These are phyloP conservation scores for Serpula lacrymans DNA, from an alignment of 768 basidiomycete genomes.

Conservation along the genomic window DNA sequence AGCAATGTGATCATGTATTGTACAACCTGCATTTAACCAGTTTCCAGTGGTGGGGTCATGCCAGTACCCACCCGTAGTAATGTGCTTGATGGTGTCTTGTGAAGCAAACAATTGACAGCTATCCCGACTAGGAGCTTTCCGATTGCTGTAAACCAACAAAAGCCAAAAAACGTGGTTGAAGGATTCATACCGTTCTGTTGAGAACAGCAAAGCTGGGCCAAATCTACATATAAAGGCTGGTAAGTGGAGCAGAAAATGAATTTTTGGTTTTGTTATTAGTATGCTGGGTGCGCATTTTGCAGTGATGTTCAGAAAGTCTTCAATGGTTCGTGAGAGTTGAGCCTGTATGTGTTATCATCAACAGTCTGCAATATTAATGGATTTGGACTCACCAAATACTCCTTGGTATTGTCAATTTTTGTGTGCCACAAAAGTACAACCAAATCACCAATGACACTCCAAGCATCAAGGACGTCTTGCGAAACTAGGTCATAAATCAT, in stretches of 20 bases:
- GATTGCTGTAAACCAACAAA: slow-evolving; percentile 33
- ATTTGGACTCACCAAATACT: slow-evolving; percentile 18
- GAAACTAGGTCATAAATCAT: slow-evolving; percentile 13
- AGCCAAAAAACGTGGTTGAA: slow-evolving; percentile 38
- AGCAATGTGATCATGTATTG: not conserved
- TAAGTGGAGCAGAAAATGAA: slow-evolving; percentile 22
- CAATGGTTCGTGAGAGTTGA: slow-evolving; percentile 13
- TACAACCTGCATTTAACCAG: not conserved
- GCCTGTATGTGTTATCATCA: too few relatives aligned
- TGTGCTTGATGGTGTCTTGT: slow-evolving; percentile 31
- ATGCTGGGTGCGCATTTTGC: slow-evolving; percentile 15
- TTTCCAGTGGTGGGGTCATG: not conserved
- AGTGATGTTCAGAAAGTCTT: slow-evolving; percentile 10
- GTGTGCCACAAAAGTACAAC: slow-evolving; percentile 25
- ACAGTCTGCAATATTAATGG: too few relatives aligned
- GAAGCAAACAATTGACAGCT: slow-evolving; percentile 22
- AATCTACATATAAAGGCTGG: slow-evolving; percentile 19
- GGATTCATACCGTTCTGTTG: slow-evolving; percentile 38
- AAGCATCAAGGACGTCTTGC: slow-evolving; percentile 6
- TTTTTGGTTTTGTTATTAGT: slow-evolving; percentile 20
- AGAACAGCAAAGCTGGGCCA: slow-evolving; percentile 30
- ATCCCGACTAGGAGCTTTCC: slow-evolving; percentile 34
- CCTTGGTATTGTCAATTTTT: slow-evolving; percentile 19
- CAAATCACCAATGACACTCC: slow-evolving; percentile 10
- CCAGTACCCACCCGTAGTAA: slow-evolving; percentile 31